A percentile compares a stretch with the other conserved stretches of the same genome.
phyloP scores from a whole-genome alignment of 2,329 filamentous ascomycete species.

The Dendrostoma leiphaemia region DNA sequence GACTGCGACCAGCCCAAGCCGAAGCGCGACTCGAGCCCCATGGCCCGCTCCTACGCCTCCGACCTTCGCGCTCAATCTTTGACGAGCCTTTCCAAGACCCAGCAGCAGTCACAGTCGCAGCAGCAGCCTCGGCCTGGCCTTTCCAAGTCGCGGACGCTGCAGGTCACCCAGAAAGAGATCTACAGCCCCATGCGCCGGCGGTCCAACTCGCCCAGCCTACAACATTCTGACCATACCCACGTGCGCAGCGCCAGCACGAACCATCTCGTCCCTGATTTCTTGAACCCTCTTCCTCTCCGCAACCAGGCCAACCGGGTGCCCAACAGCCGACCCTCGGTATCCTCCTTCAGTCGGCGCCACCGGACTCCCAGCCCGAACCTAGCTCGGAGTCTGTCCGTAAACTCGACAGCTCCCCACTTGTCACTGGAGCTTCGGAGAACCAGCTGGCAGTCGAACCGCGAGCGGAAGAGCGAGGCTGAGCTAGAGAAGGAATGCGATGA shows the following conservation, averaged over 20 bases:
- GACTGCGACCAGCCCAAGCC: constrained; percentile 32
- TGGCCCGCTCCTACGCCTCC: constrained; percentile 45
- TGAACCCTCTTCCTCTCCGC: constrained; percentile 27
- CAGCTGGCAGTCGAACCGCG: constrained; percentile 68
- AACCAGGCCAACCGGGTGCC: constrained; percentile 26
- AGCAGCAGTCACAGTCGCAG: constrained; percentile 2
- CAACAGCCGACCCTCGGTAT: constrained; percentile 35
- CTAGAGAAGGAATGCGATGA: constrained; percentile 75
- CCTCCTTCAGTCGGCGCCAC: constrained; percentile 40
- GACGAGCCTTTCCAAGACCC: constrained; percentile 25
- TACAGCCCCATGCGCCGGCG: constrained; percentile 32
- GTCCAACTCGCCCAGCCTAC: constrained; percentile 34
- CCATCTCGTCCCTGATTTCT: constrained; percentile 30
- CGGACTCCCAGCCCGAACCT: constrained; percentile 47
- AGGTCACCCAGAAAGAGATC: constrained; percentile 30
- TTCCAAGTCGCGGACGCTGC: constrained; percentile 26
- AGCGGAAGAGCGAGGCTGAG: constrained; percentile 67
- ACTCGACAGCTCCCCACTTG: constrained; percentile 40
- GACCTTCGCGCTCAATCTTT: constrained; percentile 35
- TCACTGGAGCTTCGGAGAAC: constrained; percentile 49
- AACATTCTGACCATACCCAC: constrained; percentile 45
- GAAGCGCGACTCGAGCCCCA: constrained; percentile 43
- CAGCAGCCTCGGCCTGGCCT: constrained; percentile 27
- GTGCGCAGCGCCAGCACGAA: constrained; percentile 50
- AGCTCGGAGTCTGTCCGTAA: constrained; percentile 39